Evolutionary conservation across 371 early-diverging fungal species (phyloP), one percentile per base, ranked within the genome.

Genomic region (Gilbertella persicaria): DNA sequence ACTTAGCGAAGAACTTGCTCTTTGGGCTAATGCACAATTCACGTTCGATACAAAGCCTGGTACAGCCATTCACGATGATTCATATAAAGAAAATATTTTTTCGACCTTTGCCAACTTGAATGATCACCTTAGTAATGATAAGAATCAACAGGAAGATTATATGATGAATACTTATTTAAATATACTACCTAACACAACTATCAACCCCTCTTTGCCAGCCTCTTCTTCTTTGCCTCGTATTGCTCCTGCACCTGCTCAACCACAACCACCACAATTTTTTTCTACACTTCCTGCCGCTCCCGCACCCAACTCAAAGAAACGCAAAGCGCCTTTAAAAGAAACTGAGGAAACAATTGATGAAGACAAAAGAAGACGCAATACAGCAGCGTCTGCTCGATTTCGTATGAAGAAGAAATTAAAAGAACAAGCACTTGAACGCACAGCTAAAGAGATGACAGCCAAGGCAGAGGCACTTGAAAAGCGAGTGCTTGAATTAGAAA

Each of bases 321-420:
- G 55, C 10, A 30, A 23, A 43, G n/a, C n/a, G n/a, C 2, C 14
- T 17, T 41, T 40, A 13, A 41, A 53, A 19, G 63, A 67, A 21
- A 23, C 37, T 5, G 17, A 25, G 2, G 69, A 77, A 29, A 45
- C 60, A 4, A 24, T 58, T 5, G 88, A 86, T 52, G 91, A 88
- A 45, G 97, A 95, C 67, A 96, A 96, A 73, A 86, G 98, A 40
- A 76, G 86, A 19, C 76, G 97, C 25, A 97, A 97, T 78, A 97
- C 96, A 0, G 94, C 90, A 1, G 98, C 98, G 0, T 93, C 94
- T 0, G 96, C 96, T 7, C 78, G 98, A 26, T 98, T 98, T 80
- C 87, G 98, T 5, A 84, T 92, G 50, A 94, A 95, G 78, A 98
- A 96, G 71, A 92, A 93, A 62, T 51, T 80, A 55, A 83, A 89